Evolutionary conservation across 257 asterid species (phyloP).

Genomic region (Solanum pinnatisectum): DNA sequence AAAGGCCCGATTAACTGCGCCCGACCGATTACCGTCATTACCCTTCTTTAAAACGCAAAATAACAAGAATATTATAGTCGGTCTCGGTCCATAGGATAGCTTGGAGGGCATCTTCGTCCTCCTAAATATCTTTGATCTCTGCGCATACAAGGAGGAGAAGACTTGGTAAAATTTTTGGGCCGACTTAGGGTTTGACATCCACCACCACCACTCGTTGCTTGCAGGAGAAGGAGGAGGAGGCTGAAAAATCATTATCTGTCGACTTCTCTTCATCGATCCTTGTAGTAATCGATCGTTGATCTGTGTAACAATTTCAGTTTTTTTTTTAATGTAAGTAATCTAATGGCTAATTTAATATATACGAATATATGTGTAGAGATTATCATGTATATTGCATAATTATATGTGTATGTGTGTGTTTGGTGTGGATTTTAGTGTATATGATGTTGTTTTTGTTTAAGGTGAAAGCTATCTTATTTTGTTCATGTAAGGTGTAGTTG

Average conservation of each 20-base stretch:
- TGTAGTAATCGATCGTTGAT: not conserved
- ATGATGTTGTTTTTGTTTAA: not conserved
- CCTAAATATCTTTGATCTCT: not conserved
- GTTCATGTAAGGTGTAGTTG: not conserved
- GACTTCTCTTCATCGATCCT: not conserved
- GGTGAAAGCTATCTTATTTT: not conserved
- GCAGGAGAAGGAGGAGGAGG: not conserved
- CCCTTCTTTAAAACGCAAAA: not conserved
- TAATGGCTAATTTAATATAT: not conserved
- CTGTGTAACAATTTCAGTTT: not conserved
- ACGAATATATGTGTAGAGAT: not conserved
- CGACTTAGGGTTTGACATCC: slow-evolving; percentile 1
- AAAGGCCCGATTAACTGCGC: not conserved
- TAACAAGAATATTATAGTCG: not conserved
- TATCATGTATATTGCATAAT: not conserved
- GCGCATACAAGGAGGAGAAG: not conserved
- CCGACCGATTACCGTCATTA: not conserved
- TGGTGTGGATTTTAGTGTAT: not conserved
- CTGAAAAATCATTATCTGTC: not conserved
- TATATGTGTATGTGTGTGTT: not conserved
- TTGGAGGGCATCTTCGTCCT: not conserved
- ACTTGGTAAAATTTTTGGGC: not conserved
- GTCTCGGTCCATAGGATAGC: not conserved
- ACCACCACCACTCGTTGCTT: not conserved
- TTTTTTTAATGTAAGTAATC: not conserved